Percentiles rank a stretch among this genome's conserved stretches.
Conservation (phyloP, 305 asterid genomes). For the Andrographis paniculata region DNA sequence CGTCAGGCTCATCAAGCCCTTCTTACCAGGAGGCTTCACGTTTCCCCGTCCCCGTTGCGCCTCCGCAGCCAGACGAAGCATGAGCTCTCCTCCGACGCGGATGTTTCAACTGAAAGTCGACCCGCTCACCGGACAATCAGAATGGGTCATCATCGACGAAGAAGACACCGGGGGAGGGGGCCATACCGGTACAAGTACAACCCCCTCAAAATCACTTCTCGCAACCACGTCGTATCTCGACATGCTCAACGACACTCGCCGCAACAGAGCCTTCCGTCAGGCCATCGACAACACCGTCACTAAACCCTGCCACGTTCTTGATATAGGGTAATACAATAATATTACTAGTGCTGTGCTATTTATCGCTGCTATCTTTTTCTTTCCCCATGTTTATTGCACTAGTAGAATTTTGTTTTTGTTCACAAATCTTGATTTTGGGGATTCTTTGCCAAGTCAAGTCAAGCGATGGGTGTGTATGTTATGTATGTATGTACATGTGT, state of each 20-base stretch:
- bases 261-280: conserved; percentile 59
- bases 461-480: not conserved
- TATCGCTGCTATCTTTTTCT: not conserved
- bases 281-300: conserved; percentile 79
- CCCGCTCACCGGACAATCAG: conserved; percentile 78
- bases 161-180: conserved; percentile 10
- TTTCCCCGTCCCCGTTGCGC: conserved; percentile 22
- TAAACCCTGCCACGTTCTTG: conserved; percentile 85
- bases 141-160: conserved; percentile 78
- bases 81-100: conserved; percentile 38
- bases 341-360: not conserved
- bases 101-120: conserved; percentile 78
- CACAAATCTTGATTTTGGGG: not conserved
- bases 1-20: conserved; percentile 33
- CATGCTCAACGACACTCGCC: conserved; percentile 83
- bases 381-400: not conserved
- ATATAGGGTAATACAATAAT: conserved; percentile 58
- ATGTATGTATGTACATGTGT: not conserved
- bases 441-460: not conserved
- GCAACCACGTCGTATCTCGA: conserved; percentile 85
- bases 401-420: not conserved
- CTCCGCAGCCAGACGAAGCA: conserved; percentile 26
- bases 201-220: conserved; percentile 42
- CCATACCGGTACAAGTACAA: conserved; percentile 4
- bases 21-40: not conserved